Evolutionary conservation across 208 protist genomes (phyloP), one percentile per base, ranked within the genome.

Genomic region (Leishmania turanica): DNA sequence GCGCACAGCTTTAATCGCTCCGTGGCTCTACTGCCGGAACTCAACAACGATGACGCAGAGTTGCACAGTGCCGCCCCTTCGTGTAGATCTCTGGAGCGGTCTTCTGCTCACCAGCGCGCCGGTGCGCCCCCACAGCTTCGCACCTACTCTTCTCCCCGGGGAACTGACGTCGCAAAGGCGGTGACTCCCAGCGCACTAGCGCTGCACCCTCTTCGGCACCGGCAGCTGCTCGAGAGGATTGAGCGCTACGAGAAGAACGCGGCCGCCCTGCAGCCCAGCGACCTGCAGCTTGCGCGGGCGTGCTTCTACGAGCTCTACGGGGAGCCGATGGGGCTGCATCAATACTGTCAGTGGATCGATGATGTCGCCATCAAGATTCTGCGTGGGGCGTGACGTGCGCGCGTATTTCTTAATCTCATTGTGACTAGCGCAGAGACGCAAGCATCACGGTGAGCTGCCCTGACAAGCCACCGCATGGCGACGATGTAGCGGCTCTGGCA

Each of bases 251-350:
- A 87, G 75, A 80, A 77, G 78, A 68, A 85, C 60, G 68, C 75
- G 8, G 40, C 58, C 47, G 72, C 60, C 3, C 62, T 88, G 79
- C 78, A 82, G 62, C 64, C 66, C 2, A 69, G 47, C n/a, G 85
- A 91, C 45, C 72, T 90, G 66, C 73, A 85, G 54, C 77, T 75
- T 45, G 91, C 88, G 66, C 77, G 88, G 71, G 75, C 75, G 69
- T 87, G 89, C 71, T 95, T 95, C 77, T 75, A 69, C 24, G 77
- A 87, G 75, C 78, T 95, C 21, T 95, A 92, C 78, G 91, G 89
- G 19, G 53, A 85, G 24, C 66, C 51, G 27, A 31, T 40, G 17
- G 89, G 89, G 24, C 72, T 85, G 77, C 79, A 72, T 19, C 85
- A 88, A 82, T 94, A 88, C 80, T 83, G 75, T 21, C 78, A 85